Evolutionary conservation across 352 stramenopile genomes (phyloP).

Genomic region (Pythium plurisporium): DNA sequence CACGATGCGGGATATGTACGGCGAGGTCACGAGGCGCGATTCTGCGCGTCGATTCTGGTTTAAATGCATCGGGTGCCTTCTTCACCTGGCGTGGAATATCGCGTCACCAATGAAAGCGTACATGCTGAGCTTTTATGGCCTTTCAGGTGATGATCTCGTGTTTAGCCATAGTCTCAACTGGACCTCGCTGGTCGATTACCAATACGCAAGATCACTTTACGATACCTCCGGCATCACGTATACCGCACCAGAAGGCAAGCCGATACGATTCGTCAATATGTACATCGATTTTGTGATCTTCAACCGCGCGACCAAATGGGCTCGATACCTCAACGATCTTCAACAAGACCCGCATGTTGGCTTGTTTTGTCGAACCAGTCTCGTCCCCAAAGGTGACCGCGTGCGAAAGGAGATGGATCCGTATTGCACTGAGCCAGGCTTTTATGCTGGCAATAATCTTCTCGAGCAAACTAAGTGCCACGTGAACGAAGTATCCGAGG

Average conservation of each 20-base stretch:
- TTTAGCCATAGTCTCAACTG: conserved; percentile 18
- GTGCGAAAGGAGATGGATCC: neutral
- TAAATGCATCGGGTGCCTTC: conserved; percentile 5
- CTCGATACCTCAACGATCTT: conserved; percentile 9
- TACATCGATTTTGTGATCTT: conserved; percentile 22
- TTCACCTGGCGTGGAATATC: conserved; percentile 10
- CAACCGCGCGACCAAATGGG: conserved; percentile 11
- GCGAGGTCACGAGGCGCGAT: neutral
- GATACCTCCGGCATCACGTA: conserved; percentile 13
- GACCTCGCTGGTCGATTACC: conserved; percentile 20
- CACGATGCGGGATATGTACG: neutral
- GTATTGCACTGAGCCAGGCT: conserved; percentile 2
- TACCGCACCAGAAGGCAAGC: conserved; percentile 1
- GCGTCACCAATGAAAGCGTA: conserved; percentile 19
- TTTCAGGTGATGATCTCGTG: conserved; percentile 13
- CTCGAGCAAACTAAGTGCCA: neutral
- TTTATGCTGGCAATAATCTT: conserved; percentile 3
- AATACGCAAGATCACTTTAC: conserved; percentile 14
- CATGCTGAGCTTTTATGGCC: conserved; percentile 15
- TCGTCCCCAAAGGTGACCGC: neutral
- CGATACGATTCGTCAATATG: conserved; percentile 25
- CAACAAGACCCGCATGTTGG: conserved; percentile 18
- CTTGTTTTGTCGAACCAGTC: conserved; percentile 16
- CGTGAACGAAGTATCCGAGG: conserved; percentile 19
- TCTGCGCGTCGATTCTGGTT: neutral